Evolutionary conservation across 2,329 filamentous ascomycete species (phyloP), one percentile per base, ranked within the genome.

Genomic region (Talaromyces rugulosus): DNA sequence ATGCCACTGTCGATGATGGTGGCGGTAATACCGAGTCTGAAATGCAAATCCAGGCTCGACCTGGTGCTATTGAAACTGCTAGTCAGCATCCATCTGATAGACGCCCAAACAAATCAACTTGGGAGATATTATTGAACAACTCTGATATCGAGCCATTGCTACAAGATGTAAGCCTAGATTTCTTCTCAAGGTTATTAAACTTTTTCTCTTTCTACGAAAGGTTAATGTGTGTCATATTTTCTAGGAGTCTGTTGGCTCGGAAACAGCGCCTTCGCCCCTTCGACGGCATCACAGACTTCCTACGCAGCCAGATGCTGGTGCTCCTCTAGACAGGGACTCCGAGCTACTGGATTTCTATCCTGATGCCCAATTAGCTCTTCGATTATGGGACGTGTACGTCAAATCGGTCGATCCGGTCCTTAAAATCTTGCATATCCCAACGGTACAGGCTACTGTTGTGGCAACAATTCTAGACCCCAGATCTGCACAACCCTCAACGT

Each of bases 381-480:
- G 47, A 16, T 51, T 67, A 56, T 67, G 65, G 65, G 58, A 56
- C 55, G 59, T 66, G 16, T 67, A 66, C 36, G 62, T 67, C 59
- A 64, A 63, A 40, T 66, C 64, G 33, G 65, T 67, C 47, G 65
- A 67, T 56, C 65, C 65, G 5, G 65, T 67, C 12, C 57, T 67
- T 28, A 67, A 67, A 62, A 64, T 67, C 8, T 61, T 67, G 56
- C 65, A 67, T 60, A 67, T 66, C 64, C 65, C 65, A 18, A 67
- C 64, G 11, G 58, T 60, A 4, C 65, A 66, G 53, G 63, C 64
- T 40, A 52, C 61, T 30, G 40, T 69, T 53, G 63, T 68, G 34
- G 61, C 58, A 44, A 62, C 65, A 2, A 70, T 69, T 27, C 56
- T 67, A n/a, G 64, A 69, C 44, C 71, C 76, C 28, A 78, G 76